A percentile compares a stretch with the other conserved stretches of the same genome.
Conservation (phyloP, 148 eudicot species). For the Rhododendron molle region DNA sequence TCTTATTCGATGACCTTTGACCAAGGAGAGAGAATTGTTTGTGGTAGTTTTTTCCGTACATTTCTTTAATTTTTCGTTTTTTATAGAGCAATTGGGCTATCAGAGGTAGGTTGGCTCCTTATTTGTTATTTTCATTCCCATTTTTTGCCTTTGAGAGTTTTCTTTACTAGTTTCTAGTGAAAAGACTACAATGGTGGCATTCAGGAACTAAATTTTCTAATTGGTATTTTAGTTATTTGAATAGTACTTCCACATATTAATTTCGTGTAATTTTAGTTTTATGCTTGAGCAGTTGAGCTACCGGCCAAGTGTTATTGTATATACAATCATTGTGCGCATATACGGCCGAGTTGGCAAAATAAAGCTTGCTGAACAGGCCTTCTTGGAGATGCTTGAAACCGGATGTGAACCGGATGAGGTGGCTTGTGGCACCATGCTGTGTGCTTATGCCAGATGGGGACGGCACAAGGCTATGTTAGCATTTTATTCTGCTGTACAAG, state of each 20-base stretch:
- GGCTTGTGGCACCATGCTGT: conserved; percentile 95
- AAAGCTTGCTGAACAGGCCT: conserved; percentile 79
- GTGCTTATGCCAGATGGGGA: conserved; percentile 95
- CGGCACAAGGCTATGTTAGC: conserved; percentile 81
- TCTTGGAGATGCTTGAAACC: conserved; percentile 95
- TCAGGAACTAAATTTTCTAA: background rate
- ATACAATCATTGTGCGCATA: conserved; percentile 82
- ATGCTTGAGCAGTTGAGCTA: conserved; percentile 72
- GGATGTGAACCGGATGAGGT: conserved; percentile 97
- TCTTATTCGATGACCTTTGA: background rate
- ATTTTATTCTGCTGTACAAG: conserved; percentile 78
- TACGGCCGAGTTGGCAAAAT: conserved; percentile 94
- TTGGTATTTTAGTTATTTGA: background rate
- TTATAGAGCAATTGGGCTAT: background rate
- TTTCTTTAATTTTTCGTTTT: background rate
- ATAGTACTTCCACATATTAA: conserved; percentile 19
- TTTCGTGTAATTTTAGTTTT: conserved; percentile 43
- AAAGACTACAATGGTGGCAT: background rate
- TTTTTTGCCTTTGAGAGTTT: background rate
- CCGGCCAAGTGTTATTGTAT: conserved; percentile 76
- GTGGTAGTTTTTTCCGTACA: background rate
- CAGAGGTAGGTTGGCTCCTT: background rate
- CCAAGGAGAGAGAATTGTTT: background rate
- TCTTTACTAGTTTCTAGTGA: background rate
- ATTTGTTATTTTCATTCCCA: background rate